Evolutionary conservation across 2,329 filamentous ascomycete species (phyloP), one percentile per base, ranked within the genome.

Genomic region (Talaromyces albobiverticillius): DNA sequence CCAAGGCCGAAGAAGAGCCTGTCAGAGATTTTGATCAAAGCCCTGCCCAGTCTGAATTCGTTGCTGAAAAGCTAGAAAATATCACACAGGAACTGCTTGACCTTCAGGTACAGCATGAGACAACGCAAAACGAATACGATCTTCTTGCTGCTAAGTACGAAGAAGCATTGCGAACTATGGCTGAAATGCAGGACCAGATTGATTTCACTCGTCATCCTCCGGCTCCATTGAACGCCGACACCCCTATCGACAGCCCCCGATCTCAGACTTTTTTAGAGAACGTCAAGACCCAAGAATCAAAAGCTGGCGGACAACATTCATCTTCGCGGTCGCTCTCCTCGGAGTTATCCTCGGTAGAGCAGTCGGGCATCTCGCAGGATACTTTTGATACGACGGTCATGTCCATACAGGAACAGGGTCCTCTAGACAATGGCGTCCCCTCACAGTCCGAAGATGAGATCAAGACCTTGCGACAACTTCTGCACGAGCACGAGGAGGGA

Each of bases 61-160:
- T 96, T 51, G 88, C 89, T 6, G 93, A 97, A 68, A 96, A 97
- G 74, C 82, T 97, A 13, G 93, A 97, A 65, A 87, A 81, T 36
- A 88, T 97, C 38, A 94, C 88, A 0, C 90, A 95, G 68, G 94
- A 99, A 72, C 85, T 99, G 2, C 83, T 96, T 54, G 90, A 94
- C 63, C 82, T 99, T 49, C 88, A 89, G 14, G 86, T 95, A 38
- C 91, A 96, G 71, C 94, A 99, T 64, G 93, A 97, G 69, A 79
- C 81, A 8, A 93, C 90, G 0, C 68, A 95, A 16, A 85, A 81
- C 59, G 90, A 97, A 55, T 93, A 87, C 63, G 89, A 95, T 59
- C 74, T 85, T 43, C 85, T 99, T 23, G 86, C 91, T 54, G 80
- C 85, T 61, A 97, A 96, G 71, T 99, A 99, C 63, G 90, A 96